These are phyloP conservation scores for Tetraselmis chui DNA, from an alignment of 139 green algal species.

Conservation along the genomic window DNA sequence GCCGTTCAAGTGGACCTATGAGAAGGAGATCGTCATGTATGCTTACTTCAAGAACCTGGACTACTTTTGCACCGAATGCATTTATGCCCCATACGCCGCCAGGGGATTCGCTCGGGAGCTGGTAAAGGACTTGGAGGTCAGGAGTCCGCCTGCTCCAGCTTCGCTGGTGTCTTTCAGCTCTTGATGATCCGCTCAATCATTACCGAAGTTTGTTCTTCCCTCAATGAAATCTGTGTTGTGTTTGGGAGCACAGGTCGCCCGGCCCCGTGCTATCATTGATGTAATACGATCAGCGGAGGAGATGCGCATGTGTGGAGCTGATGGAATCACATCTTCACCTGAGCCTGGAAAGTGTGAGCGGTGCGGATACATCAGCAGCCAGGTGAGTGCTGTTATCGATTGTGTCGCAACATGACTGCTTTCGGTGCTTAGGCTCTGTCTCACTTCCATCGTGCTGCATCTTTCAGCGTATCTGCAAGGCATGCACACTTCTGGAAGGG, in stretches of 20 bases:
- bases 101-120: conserved; percentile 86
- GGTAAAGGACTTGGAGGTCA: conserved; percentile 91
- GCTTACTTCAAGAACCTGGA: conserved; percentile 91
- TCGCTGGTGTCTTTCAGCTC: neutral
- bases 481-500: conserved; percentile 78
- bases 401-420: neutral
- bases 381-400: conserved; percentile 26
- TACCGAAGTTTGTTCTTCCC: neutral
- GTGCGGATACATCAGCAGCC: conserved; percentile 81
- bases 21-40: conserved; percentile 99
- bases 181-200: neutral
- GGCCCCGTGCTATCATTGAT: conserved; percentile 77
- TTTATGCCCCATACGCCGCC: conserved; percentile 91
- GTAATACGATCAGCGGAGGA: conserved; percentile 77
- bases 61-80: conserved; percentile 70
- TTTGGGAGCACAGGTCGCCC: conserved; percentile 42
- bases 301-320: conserved; percentile 34
- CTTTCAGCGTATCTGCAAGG: conserved; percentile 68
- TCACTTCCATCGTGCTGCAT: neutral
- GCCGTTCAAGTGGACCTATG: conserved; percentile 93
- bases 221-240: conserved; percentile 3
- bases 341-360: conserved; percentile 52
- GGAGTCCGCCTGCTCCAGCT: conserved; percentile 1
- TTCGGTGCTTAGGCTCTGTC: neutral
- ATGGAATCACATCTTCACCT: conserved; percentile 2